Base-by-base conservation (phyloP, 1,139 yeast species). In the Candida frijolesensis region DNA sequence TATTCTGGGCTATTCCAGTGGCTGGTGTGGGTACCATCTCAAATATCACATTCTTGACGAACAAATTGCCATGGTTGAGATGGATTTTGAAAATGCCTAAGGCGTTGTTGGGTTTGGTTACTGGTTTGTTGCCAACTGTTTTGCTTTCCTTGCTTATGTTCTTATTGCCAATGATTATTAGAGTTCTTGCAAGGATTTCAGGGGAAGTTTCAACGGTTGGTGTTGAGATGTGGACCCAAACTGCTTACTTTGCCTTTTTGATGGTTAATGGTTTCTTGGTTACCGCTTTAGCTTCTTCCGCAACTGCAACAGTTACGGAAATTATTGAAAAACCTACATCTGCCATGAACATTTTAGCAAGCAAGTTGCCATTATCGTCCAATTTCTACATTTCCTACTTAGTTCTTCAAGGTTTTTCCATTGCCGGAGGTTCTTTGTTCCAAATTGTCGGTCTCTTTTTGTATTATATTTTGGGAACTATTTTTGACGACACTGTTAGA, bases 1-100 rank as follows among this genome's bases (percentile, higher is more conserved):
- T 88, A 16, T 83, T 89, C 58, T 89, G 96, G 96, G 86, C 95
- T 34, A 78, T 89, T 54, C 96, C 96, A 1, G 94, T 89, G 12
- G 89, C 96, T 4, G 84, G 89, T 54, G 88, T 89, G 22, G 95
- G 96, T 68, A 74, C 84, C 51, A 82, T 89, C 51, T 86, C 96
- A 14, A 89, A 89, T 61, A 73, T 88, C 46, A 84, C 85, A 50
- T 84, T 81, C 60, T 75, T 89, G 57, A 76, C 76, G n/a, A 63
- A 71, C 43, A 83, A 84, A 59, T 73, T 88, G 44, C 86, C 76
- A 10, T 86, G 83, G 70, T 74, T 89, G 60, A 70, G 69, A 35
- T 88, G 87, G 70, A 78, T 89, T 53, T 74, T 83, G 54, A 74
- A 80, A n/a, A 69, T 87, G 60, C 95, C 96, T 1, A 52, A 61